Evolutionary conservation across 495 filamentous ascomycete genomes (phyloP).

Genomic region (Terfezia boudieri): DNA sequence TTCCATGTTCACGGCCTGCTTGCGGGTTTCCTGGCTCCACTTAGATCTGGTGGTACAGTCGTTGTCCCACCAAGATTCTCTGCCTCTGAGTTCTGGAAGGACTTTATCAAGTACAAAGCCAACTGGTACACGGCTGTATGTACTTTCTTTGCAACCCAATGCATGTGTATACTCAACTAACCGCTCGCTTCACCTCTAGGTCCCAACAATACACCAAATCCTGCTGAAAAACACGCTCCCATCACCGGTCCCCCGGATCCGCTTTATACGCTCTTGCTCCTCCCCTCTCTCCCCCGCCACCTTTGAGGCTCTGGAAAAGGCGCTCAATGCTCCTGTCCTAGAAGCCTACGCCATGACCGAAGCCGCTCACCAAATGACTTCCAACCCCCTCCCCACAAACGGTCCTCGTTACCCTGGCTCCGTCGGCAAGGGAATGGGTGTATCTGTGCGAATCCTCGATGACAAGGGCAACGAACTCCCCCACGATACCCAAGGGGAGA

Average conservation of each 20-base stretch:
- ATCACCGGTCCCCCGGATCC: slow-evolving; percentile 41
- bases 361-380: slow-evolving; percentile 74
- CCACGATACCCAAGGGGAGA: slow-evolving; percentile 47
- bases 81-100: slow-evolving; percentile 58
- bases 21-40: slow-evolving; percentile 53
- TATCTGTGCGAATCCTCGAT: slow-evolving; percentile 57
- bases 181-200: slow-evolving; percentile 7
- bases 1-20: slow-evolving; percentile 77
- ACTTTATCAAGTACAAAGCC: slow-evolving; percentile 44
- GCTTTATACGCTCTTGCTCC: slow-evolving; percentile 74
- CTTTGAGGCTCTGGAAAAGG: slow-evolving; percentile 49
- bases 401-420: slow-evolving; percentile 51
- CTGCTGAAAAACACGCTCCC: slow-evolving; percentile 48
- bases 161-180: no score
- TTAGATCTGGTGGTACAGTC: slow-evolving; percentile 48
- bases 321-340: slow-evolving; percentile 54
- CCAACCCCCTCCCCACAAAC: slow-evolving; percentile 50
- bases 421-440: slow-evolving; percentile 59
- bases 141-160: background rate
- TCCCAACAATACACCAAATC: slow-evolving; percentile 78
- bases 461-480: slow-evolving; percentile 36
- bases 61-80: slow-evolving; percentile 56
- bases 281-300: slow-evolving; percentile 55
- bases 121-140: slow-evolving; percentile 60
- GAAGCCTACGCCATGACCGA: slow-evolving; percentile 89